These are phyloP conservation scores for Xylariomycetidae sp. DNA, from an alignment of 2,329 filamentous ascomycete genomes.

Conservation along the genomic window DNA sequence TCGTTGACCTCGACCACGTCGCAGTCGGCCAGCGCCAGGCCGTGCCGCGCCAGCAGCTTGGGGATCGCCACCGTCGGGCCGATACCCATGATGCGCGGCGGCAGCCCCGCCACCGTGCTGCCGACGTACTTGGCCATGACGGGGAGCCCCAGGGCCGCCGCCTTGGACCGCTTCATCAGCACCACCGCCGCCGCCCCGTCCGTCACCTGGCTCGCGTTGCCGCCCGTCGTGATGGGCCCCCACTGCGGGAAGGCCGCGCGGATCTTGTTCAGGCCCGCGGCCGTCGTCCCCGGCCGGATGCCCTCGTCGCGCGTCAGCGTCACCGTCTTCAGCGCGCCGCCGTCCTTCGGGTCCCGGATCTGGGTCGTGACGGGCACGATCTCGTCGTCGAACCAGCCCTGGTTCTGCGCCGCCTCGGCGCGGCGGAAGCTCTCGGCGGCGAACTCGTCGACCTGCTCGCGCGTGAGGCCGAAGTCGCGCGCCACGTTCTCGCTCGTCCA, in stretches of 20 bases:
- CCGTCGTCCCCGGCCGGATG: conserved; percentile 83
- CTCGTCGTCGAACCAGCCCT: conserved; percentile 88
- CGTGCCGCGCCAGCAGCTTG: conserved; percentile 80
- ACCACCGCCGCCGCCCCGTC: conserved; percentile 87
- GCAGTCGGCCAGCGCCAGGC: conserved; percentile 73
- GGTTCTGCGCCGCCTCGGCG: conserved; percentile 86
- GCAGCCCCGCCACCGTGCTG: conserved; percentile 82
- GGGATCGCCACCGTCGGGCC: conserved; percentile 69
- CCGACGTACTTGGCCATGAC: conserved; percentile 94
- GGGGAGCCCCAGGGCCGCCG: conserved; percentile 79
- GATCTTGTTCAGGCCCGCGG: conserved; percentile 77
- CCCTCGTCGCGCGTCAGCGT: conserved; percentile 85
- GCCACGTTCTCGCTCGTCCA: conserved; percentile 97
- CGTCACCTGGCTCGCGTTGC: conserved; percentile 92
- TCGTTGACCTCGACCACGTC: conserved; percentile 95
- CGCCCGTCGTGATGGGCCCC: conserved; percentile 81
- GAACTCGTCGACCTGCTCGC: conserved; percentile 78
- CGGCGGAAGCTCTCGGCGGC: conserved; percentile 83
- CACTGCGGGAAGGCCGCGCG: conserved; percentile 86
- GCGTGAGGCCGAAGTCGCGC: conserved; percentile 78
- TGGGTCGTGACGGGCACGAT: conserved; percentile 82
- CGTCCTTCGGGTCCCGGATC: conserved; percentile 80
- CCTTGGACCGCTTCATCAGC: conserved; percentile 90
- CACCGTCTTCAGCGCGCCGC: conserved; percentile 70
- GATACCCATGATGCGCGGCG: conserved; percentile 96